Evolutionary conservation across 805 yeast species (phyloP), one percentile per base, ranked within the genome.

Genomic region (Candida adriatica): DNA sequence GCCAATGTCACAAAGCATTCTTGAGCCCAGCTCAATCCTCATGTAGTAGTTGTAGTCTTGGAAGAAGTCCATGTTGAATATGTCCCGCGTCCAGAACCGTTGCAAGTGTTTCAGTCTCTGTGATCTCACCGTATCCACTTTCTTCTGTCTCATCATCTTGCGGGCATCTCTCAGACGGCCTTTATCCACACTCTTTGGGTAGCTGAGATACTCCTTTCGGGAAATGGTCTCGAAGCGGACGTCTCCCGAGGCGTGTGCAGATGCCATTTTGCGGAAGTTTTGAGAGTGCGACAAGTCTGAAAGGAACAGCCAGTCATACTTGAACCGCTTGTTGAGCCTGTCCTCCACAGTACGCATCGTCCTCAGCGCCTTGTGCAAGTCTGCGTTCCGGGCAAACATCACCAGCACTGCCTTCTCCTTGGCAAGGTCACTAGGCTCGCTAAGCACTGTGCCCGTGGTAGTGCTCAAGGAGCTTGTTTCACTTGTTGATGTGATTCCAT

Each of bases 291-390:
- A 70, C 30, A 59, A 64, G 48, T 84, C 86, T 48, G 81, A 79
- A 29, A 84, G 53, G 42, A 84, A 78, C 2, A 81, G 74, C 82
- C 85, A 83, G 52, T 82, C 90, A 48, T 83, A 81, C 43, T 73
- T 65, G 48, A 55, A 76, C 22, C 62, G 53, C 30, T 51, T 28
- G 54, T 82, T 82, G 62, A 80, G 82, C 18, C 88, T 58, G 43
- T 70, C 77, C 47, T 82, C 84, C 24, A 77, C 68, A 30, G 70
- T 65, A 41, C 74, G 67, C 33, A 83, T 68, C 4, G 90, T 69
- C 28, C 66, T 67, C 4, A 75, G 51, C 34, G 80, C 58, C 6
- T 59, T 62, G 46, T 61, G 67, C 5, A 81, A 55, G 30, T 83
- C 92, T 4, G 56, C 42, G 51, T 80, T 81, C 42, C 83, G 66